Percentiles rank a stretch among this genome's conserved stretches.
These are phyloP conservation scores for Gossypium turneri DNA, from an alignment of 345 rosid genomes.

Conservation along the genomic window DNA sequence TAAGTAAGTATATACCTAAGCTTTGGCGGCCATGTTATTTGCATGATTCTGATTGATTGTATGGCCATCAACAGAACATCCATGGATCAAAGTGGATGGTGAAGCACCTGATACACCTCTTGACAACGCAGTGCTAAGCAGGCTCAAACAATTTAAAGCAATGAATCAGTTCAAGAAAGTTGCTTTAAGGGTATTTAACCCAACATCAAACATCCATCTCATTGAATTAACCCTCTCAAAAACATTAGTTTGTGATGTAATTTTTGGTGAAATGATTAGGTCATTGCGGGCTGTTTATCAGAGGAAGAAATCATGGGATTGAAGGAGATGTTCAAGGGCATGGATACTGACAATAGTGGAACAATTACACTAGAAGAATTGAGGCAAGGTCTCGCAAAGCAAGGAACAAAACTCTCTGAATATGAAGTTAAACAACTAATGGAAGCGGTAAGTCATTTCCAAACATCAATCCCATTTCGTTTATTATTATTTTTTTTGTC, in stretches of 20 bases:
- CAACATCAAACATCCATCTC: too few relatives aligned
- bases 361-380: slow-evolving; percentile 94
- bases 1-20: slow-evolving; percentile 40
- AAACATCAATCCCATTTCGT: too few relatives aligned
- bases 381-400: slow-evolving; percentile 84
- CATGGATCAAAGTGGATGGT: slow-evolving; percentile 82
- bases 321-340: slow-evolving; percentile 88
- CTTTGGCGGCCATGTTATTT: not conserved
- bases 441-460: slow-evolving; percentile 74
- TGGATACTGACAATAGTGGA: slow-evolving; percentile 83
- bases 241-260: not conserved
- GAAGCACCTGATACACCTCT: slow-evolving; percentile 85
- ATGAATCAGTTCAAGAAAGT: slow-evolving; percentile 79
- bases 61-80: slow-evolving; percentile 40
- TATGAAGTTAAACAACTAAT: slow-evolving; percentile 77
- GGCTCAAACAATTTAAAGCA: slow-evolving; percentile 79
- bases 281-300: slow-evolving; percentile 90
- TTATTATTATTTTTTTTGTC: not conserved
- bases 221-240: too few relatives aligned
- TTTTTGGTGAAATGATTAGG: slow-evolving; percentile 32
- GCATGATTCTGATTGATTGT: not conserved
- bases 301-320: slow-evolving; percentile 99
- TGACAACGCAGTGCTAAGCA: slow-evolving; percentile 61
- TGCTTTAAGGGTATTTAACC: slow-evolving; percentile 49
- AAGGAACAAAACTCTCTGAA: slow-evolving; percentile 86